Evolutionary conservation across 2,329 filamentous ascomycete genomes (phyloP).

Genomic region (Sarocladium oryzae): DNA sequence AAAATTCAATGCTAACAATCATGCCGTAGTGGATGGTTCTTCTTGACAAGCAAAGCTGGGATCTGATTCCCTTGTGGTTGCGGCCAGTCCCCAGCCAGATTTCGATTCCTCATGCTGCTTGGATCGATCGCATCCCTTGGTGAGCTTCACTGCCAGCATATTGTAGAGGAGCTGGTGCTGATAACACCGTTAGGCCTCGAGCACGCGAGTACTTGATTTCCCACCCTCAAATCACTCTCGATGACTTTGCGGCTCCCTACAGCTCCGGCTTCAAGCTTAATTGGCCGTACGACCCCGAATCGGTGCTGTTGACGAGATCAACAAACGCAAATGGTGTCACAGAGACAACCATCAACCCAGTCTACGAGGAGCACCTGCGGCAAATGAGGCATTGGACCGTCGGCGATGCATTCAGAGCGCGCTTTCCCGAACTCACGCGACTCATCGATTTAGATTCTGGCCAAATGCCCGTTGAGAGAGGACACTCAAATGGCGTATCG

Average conservation of each 20-base stretch:
- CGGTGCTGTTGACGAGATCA: slow-evolving; percentile 18
- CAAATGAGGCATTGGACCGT: slow-evolving; percentile 24
- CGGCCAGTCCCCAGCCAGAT: slow-evolving; percentile 21
- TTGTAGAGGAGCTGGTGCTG: slow-evolving; percentile 4
- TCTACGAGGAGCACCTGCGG: slow-evolving; percentile 24
- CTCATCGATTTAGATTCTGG: slow-evolving; percentile 20
- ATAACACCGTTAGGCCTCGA: slow-evolving; percentile 15
- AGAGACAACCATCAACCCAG: slow-evolving; percentile 21
- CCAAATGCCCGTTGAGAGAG: background rate
- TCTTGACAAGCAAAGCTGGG: slow-evolving; percentile 23
- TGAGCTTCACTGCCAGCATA: slow-evolving; percentile 6
- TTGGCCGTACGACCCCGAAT: slow-evolving; percentile 23
- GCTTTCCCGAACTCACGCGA: slow-evolving; percentile 19
- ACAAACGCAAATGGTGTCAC: slow-evolving; percentile 13
- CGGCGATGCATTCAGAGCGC: slow-evolving; percentile 18
- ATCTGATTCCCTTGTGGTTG: slow-evolving; percentile 23
- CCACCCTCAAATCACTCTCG: slow-evolving; percentile 23
- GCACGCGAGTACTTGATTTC: slow-evolving; percentile 22
- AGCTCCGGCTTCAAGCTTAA: slow-evolving; percentile 24
- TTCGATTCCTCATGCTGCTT: slow-evolving; percentile 21
- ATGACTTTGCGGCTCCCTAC: slow-evolving; percentile 24
- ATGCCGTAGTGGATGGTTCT: slow-evolving; percentile 22
- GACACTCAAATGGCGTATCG: background rate
- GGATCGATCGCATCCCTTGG: slow-evolving; percentile 27
- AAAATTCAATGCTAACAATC: background rate